Evolutionary conservation across 257 asterid species (phyloP).

Genomic region (Solanum rostratum): DNA sequence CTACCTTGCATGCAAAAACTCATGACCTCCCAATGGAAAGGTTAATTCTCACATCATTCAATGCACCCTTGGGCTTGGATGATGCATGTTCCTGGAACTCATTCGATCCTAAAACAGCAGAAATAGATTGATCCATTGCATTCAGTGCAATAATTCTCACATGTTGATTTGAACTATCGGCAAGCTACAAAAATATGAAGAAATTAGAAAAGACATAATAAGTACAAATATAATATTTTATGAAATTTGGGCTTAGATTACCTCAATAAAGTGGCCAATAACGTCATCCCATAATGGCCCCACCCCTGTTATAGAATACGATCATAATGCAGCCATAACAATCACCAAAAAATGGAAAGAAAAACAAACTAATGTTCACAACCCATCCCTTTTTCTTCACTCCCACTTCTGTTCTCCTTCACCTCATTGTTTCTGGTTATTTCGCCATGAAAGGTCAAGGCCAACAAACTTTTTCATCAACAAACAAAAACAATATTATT

Average conservation of each 20-base stretch:
- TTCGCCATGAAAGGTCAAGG: background rate
- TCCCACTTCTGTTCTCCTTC: background rate
- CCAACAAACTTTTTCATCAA: background rate
- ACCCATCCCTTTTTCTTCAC: background rate
- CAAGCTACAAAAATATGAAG: constrained; percentile 52
- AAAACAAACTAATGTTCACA: background rate
- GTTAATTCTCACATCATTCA: constrained; percentile 41
- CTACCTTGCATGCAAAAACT: background rate
- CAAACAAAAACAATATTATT: background rate
- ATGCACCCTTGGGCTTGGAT: constrained; percentile 26
- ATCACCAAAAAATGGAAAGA: background rate
- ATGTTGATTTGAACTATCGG: constrained; percentile 61
- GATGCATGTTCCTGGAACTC: constrained; percentile 45
- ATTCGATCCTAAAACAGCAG: constrained; percentile 87
- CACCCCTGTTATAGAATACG: constrained; percentile 53
- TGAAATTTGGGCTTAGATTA: constrained; percentile 12
- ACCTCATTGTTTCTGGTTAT: background rate
- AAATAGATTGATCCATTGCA: constrained; percentile 88
- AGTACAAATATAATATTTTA: background rate
- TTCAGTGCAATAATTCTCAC: constrained; percentile 71
- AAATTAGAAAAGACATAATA: background rate
- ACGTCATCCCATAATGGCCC: constrained; percentile 91
- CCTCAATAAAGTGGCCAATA: constrained; percentile 85
- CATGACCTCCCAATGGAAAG: constrained; percentile 1
- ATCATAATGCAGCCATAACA: background rate